A percentile compares a stretch with the other conserved stretches of the same genome.
These are phyloP conservation scores for Lentinula sp. DNA, from an alignment of 768 basidiomycete species.

Conservation along the genomic window DNA sequence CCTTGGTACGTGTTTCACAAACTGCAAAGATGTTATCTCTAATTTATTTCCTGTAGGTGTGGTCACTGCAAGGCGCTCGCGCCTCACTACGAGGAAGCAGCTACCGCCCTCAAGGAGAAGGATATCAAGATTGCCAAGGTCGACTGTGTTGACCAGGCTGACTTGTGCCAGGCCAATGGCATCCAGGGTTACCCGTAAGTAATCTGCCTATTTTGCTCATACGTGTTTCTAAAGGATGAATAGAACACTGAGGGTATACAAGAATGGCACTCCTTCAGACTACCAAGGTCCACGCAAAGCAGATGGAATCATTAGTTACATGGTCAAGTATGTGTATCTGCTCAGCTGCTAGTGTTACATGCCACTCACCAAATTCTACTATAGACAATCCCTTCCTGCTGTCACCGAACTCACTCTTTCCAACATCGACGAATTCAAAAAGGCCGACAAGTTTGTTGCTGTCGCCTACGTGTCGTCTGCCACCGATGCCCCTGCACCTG, in stretches of 20 bases:
- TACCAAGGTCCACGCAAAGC: conserved; percentile 89
- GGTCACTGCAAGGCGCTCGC: conserved; percentile 96
- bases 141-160: conserved; percentile 92
- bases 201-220: background rate
- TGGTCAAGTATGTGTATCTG: conserved; percentile 71
- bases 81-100: conserved; percentile 91
- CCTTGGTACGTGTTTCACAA: conserved; percentile 51
- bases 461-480: conserved; percentile 78
- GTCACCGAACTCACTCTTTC: conserved; percentile 73
- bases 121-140: conserved; percentile 92
- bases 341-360: conserved; percentile 4
- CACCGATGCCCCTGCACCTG: conserved; percentile 61
- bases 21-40: background rate
- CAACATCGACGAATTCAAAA: conserved; percentile 81
- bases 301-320: conserved; percentile 94
- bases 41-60: conserved; percentile 47
- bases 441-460: conserved; percentile 84
- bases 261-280: conserved; percentile 70
- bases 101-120: conserved; percentile 86
- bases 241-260: conserved; percentile 90
- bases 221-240: background rate
- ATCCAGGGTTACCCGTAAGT: conserved; percentile 93
- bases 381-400: conserved; percentile 88
- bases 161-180: conserved; percentile 83
- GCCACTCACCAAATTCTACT: conserved; percentile 10